Base-by-base conservation (phyloP, 495 filamentous ascomycete species). In the Neurospora intermedia region DNA sequence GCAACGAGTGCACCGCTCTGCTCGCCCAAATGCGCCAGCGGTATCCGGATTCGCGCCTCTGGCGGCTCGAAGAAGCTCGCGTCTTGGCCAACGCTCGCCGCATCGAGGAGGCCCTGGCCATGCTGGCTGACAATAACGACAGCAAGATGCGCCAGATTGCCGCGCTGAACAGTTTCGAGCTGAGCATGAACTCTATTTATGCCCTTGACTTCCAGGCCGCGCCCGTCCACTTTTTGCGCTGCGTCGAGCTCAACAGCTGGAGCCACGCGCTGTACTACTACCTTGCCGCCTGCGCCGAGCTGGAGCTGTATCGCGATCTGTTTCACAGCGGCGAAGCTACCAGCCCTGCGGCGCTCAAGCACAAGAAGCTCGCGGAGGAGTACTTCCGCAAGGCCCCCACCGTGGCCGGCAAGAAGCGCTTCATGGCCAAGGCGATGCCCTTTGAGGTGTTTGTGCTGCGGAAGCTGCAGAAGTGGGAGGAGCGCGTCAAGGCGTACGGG, bases 381-480 rank as follows among this genome's bases (percentile, higher is more conserved):
- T 87, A 90, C 73, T 83, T 98, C 73, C 85, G 87, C 45, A 89
- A 89, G 73, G 92, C 92, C 3, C 93, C 93, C 1, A 85, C 88
- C 0, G 85, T 92, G 69, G 91, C 92, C 8, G 95, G 94, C 48
- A 93, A 91, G 82, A 97, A 97, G 81, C 86, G 88, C 11, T 93
- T 98, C 82, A 93, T 98, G 91, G 91, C 93, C 2, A 88, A 90
- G 18, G 92, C 94, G 75, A 84, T 98, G 18, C 96, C 96, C 1
- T 95, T 98, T 72, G 96, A 99, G 81, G 84, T 92, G 41, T 98
- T 97, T 78, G 92, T 95, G 0, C 82, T 86, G 69, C 90, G 94
- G 41, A 98, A 97, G 81, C 82, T 98, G 59, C 86, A 88, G 69
- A 98, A 97, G 83, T 98, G 94, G 95, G 91, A 96, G 77, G 88